Evolutionary conservation across 2,329 filamentous ascomycete species (phyloP).

Genomic region (Pseudogymnoascus sp.): DNA sequence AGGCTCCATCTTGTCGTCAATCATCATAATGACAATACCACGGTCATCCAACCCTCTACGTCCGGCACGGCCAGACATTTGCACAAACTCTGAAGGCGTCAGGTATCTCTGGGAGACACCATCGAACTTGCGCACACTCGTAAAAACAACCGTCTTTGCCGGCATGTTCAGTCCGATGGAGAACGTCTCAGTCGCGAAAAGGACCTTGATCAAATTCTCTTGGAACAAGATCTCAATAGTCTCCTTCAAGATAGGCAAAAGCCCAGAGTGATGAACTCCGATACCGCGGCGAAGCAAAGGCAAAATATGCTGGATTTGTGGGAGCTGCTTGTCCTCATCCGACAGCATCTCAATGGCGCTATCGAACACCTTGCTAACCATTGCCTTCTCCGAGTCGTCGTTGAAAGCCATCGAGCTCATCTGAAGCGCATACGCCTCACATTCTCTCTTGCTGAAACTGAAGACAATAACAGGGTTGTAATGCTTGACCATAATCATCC

Average conservation of each 20-base stretch:
- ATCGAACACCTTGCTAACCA: slow-evolving; percentile 89
- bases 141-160: slow-evolving; percentile 98
- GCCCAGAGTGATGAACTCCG: slow-evolving; percentile 91
- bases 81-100: slow-evolving; percentile 92
- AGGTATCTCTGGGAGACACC: slow-evolving; percentile 73
- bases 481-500: slow-evolving; percentile 97
- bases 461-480: slow-evolving; percentile 99
- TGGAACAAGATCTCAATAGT: slow-evolving; percentile 99
- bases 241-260: slow-evolving; percentile 93
- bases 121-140: slow-evolving; percentile 91
- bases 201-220: slow-evolving; percentile 92
- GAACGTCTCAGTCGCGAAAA: slow-evolving; percentile 97
- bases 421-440: slow-evolving; percentile 79
- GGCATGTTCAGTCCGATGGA: slow-evolving; percentile 99
- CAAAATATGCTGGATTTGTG: slow-evolving; percentile 84
- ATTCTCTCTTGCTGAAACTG: slow-evolving; percentile 98
- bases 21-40: slow-evolving; percentile 99
- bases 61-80: slow-evolving; percentile 96
- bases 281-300: slow-evolving; percentile 86
- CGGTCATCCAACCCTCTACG: slow-evolving; percentile 95
- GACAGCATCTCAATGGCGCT: slow-evolving; percentile 90
- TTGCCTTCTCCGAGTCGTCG: slow-evolving; percentile 86
- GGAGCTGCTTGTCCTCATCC: slow-evolving; percentile 79
- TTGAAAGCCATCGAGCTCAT: slow-evolving; percentile 89
- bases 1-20: slow-evolving; percentile 92